Evolutionary conservation across 805 yeast genomes (phyloP).

Genomic region (Pachysolen tannophilus): DNA sequence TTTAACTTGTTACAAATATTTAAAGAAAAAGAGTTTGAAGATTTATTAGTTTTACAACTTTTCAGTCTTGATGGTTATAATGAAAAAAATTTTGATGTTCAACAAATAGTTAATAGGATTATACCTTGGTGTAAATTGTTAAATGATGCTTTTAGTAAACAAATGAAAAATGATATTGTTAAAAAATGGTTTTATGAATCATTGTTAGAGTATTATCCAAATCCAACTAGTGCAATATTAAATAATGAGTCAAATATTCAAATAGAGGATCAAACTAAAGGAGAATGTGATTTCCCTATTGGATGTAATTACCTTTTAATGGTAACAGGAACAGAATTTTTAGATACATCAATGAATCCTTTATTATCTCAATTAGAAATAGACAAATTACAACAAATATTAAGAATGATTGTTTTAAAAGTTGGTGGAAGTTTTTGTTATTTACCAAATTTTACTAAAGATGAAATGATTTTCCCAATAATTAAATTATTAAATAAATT

Average conservation of each 20-base stretch:
- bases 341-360: not conserved
- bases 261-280: too few relatives aligned
- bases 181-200: not conserved
- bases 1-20: not conserved
- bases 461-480: not conserved
- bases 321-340: constrained; percentile 2
- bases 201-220: not conserved
- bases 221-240: not conserved
- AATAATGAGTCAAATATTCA: not conserved
- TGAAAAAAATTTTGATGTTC: not conserved
- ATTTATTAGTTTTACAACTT: constrained; percentile 2
- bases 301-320: constrained; percentile 4
- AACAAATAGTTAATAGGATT: not conserved
- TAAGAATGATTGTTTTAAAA: constrained; percentile 5
- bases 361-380: constrained; percentile 3
- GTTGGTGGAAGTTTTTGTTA: constrained; percentile 1
- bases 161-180: not conserved
- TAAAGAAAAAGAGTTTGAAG: not conserved
- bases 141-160: not conserved
- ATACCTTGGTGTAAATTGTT: constrained; percentile 1
- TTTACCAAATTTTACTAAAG: constrained; percentile 1
- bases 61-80: constrained; percentile 1
- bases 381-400: constrained; percentile 5
- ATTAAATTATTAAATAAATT: not conserved
- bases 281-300: constrained; percentile 3